Conservation (phyloP, 768 basidiomycete species). For the Scleroderma citrinum region DNA sequence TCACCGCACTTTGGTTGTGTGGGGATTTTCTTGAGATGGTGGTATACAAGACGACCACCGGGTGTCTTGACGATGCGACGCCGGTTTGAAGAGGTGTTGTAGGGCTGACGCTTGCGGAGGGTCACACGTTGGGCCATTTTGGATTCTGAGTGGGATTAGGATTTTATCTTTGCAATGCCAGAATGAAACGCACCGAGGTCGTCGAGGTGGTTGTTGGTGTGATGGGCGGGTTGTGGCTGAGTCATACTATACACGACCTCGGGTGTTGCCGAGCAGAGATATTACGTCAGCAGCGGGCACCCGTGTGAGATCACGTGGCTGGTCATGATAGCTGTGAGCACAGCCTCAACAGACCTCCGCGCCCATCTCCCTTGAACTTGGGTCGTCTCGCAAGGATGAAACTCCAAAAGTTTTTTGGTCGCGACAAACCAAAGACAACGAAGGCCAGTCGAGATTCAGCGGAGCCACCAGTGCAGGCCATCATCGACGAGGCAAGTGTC, state of each 20-base stretch:
- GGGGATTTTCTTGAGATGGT: conserved; percentile 93
- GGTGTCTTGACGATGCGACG: conserved; percentile 96
- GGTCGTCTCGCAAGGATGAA: conserved; percentile 37
- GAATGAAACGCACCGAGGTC: too few species aligned
- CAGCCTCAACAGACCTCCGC: not conserved
- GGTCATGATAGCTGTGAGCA: too few species aligned
- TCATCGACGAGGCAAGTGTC: conserved; percentile 27
- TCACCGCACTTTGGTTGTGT: conserved; percentile 97
- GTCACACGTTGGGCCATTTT: conserved; percentile 98
- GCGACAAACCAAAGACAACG: conserved; percentile 40
- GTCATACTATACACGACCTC: conserved; percentile 23
- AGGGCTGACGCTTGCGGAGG: conserved; percentile 95
- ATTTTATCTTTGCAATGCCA: too few species aligned
- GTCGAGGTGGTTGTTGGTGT: conserved; percentile 21
- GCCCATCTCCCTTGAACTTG: too few species aligned
- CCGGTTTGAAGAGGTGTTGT: conserved; percentile 97
- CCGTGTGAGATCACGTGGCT: too few species aligned
- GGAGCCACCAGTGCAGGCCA: conserved; percentile 12
- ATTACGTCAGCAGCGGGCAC: too few species aligned
- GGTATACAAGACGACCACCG: conserved; percentile 96
- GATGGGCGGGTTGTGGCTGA: conserved; percentile 24
- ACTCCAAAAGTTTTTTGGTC: conserved; percentile 46
- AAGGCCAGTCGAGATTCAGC: conserved; percentile 27
- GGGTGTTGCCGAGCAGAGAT: conserved; percentile 26
- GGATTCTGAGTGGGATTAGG: conserved; percentile 12